A percentile compares a stretch with the other conserved stretches of the same genome.
These are phyloP conservation scores for Starmerella bombi DNA, from an alignment of 805 yeast genomes.

Conservation along the genomic window DNA sequence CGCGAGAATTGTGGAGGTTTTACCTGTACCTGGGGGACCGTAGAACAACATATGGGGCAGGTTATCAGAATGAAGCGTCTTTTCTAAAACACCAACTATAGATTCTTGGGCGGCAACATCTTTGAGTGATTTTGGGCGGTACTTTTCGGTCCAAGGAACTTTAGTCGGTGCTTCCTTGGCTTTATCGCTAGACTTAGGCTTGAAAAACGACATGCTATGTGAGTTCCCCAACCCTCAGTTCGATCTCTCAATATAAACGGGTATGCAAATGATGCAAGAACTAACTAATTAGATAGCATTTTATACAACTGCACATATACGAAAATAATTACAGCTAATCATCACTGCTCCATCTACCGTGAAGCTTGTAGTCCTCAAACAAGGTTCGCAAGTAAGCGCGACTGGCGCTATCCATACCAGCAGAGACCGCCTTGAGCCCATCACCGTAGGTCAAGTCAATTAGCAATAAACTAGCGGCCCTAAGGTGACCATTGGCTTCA, in stretches of 20 bases:
- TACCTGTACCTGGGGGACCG: slow-evolving; percentile 93
- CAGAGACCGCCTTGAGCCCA: slow-evolving; percentile 51
- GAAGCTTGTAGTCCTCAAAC: slow-evolving; percentile 58
- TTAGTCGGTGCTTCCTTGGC: slow-evolving; percentile 13
- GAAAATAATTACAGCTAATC: slow-evolving; percentile 17
- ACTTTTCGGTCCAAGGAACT: slow-evolving; percentile 28
- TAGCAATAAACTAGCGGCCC: slow-evolving; percentile 45
- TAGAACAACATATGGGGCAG: slow-evolving; percentile 68
- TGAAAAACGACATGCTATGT: slow-evolving; percentile 17
- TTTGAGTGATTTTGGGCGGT: slow-evolving; percentile 69
- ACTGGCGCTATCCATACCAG: slow-evolving; percentile 55
- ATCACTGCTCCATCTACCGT: slow-evolving; percentile 70
- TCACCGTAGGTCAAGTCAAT: slow-evolving; percentile 56
- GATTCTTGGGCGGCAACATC: slow-evolving; percentile 89
- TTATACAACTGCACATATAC: not conserved
- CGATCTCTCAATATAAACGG: too few species aligned
- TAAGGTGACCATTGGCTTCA: slow-evolving; percentile 27
- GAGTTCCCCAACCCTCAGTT: too few species aligned
- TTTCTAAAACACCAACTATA: slow-evolving; percentile 69
- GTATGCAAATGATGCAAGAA: too few species aligned
- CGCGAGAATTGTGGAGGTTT: slow-evolving; percentile 79
- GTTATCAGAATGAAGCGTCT: slow-evolving; percentile 66
- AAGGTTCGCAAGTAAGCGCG: slow-evolving; percentile 52
- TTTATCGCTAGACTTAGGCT: slow-evolving; percentile 10
- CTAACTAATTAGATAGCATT: too few species aligned